A percentile compares a stretch with the other conserved stretches of the same genome.
phyloP scores from a whole-genome alignment of 139 green algal genomes.

The Coccomyxa sp. region DNA sequence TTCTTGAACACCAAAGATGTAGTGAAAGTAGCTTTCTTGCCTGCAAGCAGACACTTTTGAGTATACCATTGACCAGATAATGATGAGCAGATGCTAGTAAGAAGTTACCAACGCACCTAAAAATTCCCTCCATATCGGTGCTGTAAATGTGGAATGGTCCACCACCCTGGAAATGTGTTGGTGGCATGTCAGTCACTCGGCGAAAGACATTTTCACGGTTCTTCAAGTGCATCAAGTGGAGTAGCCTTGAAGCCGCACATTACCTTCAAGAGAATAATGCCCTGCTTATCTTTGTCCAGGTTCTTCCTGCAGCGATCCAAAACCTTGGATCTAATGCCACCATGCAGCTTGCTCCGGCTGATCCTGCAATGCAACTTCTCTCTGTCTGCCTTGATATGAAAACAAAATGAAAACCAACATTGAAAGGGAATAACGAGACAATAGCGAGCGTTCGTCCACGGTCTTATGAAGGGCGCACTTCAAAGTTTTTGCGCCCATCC shows the following conservation, averaged over 20 bases:
- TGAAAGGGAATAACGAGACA: no score
- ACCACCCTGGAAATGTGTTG: slow-evolving; percentile 12
- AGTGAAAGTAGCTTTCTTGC: slow-evolving; percentile 68
- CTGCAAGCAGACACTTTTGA: neutral
- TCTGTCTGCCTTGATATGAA: no score
- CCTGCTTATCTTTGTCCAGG: slow-evolving; percentile 24
- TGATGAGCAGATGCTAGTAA: neutral
- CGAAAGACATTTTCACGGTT: neutral
- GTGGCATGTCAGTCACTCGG: neutral
- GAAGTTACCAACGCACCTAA: slow-evolving; percentile 9
- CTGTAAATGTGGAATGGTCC: slow-evolving; percentile 25
- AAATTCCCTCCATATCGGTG: slow-evolving; percentile 30
- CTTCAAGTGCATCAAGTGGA: neutral
- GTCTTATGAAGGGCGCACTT: no score
- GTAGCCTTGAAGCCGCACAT: neutral
- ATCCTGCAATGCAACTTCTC: slow-evolving; percentile 33
- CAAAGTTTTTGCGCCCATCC: no score
- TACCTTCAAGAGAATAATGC: slow-evolving; percentile 50
- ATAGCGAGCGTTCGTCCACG: no score
- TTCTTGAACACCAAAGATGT: slow-evolving; percentile 89
- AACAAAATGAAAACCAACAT: no score
- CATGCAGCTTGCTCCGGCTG: slow-evolving; percentile 40
- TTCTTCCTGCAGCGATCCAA: slow-evolving; percentile 26
- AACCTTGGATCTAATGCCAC: slow-evolving; percentile 26
- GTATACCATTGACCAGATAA: neutral